A percentile compares a stretch with the other conserved stretches of the same genome.
These are phyloP conservation scores for Exserohilum rostratum DNA, from an alignment of 2,329 filamentous ascomycete genomes.

Conservation along the genomic window DNA sequence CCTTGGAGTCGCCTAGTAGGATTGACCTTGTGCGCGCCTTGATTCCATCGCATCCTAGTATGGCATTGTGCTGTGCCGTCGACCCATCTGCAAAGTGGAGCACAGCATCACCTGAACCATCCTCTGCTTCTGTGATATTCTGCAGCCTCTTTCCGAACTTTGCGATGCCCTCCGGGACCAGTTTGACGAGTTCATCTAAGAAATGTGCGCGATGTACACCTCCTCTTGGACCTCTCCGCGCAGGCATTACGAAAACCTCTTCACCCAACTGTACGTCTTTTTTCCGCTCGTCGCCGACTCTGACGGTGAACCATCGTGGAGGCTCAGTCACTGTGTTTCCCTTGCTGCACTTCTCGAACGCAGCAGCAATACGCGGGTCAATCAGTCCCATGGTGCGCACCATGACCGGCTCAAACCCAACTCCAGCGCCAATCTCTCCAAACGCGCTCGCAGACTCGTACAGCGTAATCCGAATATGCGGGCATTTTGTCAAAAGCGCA, in stretches of 20 bases:
- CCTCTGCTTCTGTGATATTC: conserved; percentile 29
- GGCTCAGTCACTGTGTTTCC: conserved; percentile 19
- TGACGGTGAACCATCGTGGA: conserved; percentile 31
- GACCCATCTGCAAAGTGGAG: conserved; percentile 55
- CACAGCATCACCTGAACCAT: conserved; percentile 34
- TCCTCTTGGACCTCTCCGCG: conserved; percentile 33
- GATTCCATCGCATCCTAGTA: conserved; percentile 70
- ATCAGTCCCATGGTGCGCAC: conserved; percentile 51
- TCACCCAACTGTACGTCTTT: conserved; percentile 25
- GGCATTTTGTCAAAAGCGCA: conserved; percentile 52
- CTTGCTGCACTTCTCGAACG: conserved; percentile 15
- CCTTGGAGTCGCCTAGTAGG: conserved; percentile 56
- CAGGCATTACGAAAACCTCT: conserved; percentile 31
- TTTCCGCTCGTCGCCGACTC: conserved; percentile 33
- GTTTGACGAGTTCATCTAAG: conserved; percentile 56
- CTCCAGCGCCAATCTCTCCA: conserved; percentile 63
- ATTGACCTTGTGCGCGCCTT: conserved; percentile 61
- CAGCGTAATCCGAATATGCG: conserved; percentile 53
- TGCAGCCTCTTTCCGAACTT: conserved; percentile 50
- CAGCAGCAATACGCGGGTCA: conserved; percentile 41
- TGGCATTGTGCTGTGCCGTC: conserved; percentile 52
- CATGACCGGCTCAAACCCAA: conserved; percentile 53
- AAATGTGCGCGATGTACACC: conserved; percentile 57
- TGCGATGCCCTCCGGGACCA: conserved; percentile 52
- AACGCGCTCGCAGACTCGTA: conserved; percentile 63